Evolutionary conservation across 2,329 filamentous ascomycete genomes (phyloP).

Genomic region (Colletotrichum euphorbiae): DNA sequence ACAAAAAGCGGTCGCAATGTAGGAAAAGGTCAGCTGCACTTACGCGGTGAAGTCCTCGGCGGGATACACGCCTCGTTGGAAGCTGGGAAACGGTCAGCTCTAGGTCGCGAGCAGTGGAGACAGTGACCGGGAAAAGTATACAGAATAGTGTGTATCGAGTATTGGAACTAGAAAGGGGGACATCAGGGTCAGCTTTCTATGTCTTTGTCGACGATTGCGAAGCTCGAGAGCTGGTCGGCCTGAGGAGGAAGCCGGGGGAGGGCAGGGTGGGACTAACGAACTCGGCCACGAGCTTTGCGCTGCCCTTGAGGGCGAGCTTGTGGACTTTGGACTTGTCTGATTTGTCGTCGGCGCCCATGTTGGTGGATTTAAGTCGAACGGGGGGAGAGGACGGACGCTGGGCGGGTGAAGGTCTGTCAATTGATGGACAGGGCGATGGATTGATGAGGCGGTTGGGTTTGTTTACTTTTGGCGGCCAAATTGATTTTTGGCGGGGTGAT

Average conservation of each 20-base stretch:
- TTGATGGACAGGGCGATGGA: background rate
- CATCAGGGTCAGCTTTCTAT: constrained; percentile 42
- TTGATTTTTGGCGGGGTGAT: constrained; percentile 36
- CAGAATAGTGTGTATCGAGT: constrained; percentile 97
- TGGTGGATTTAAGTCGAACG: background rate
- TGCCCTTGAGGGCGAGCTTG: constrained; percentile 90
- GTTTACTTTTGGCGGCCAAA: constrained; percentile 31
- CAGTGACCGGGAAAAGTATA: constrained; percentile 56
- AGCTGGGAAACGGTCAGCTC: constrained; percentile 61
- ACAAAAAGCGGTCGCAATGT: too few relatives aligned
- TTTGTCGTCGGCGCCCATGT: constrained; percentile 38
- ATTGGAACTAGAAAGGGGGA: constrained; percentile 77
- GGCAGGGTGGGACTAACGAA: constrained; percentile 73
- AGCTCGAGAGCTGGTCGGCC: too few relatives aligned
- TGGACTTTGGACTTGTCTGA: constrained; percentile 88
- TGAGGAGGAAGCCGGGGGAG: background rate
- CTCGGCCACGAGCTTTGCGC: constrained; percentile 89
- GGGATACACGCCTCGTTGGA: constrained; percentile 87
- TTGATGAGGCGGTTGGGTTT: background rate
- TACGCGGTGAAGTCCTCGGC: constrained; percentile 96
- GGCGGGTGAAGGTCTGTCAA: background rate
- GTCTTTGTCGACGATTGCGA: background rate
- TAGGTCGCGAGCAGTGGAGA: background rate
- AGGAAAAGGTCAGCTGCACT: constrained; percentile 47
- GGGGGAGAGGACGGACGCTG: background rate